These are phyloP conservation scores for Candida arabinofermentans DNA, from an alignment of 805 yeast species.

Conservation along the genomic window DNA sequence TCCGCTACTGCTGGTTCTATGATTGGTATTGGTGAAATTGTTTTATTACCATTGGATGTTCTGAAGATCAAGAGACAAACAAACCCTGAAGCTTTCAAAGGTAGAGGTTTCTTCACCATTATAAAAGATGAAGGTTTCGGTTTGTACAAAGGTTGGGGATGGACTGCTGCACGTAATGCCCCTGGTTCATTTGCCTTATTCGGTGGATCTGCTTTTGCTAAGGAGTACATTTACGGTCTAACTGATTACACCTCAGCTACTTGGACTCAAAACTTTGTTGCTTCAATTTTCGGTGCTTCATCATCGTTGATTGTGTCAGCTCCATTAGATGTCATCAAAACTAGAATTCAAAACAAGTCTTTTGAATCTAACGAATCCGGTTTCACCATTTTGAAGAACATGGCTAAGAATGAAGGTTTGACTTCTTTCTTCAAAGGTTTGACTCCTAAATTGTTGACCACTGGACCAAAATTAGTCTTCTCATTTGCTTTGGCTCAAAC, in stretches of 20 bases:
- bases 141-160: constrained; percentile 97
- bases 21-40: constrained; percentile 97
- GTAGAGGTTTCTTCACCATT: constrained; percentile 91
- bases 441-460: constrained; percentile 92
- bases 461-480: constrained; percentile 97
- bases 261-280: constrained; percentile 90
- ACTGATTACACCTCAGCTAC: constrained; percentile 87
- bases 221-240: constrained; percentile 87
- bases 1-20: constrained; percentile 97
- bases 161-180: constrained; percentile 99
- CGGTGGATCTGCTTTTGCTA: constrained; percentile 98
- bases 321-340: constrained; percentile 96
- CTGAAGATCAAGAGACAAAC: constrained; percentile 98
- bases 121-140: constrained; percentile 89
- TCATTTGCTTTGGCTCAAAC: constrained; percentile 98
- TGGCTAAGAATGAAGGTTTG: constrained; percentile 87
- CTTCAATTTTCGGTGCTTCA: constrained; percentile 95
- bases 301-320: constrained; percentile 96
- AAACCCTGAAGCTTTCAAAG: constrained; percentile 98
- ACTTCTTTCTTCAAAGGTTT: constrained; percentile 93
- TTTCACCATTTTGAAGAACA: constrained; percentile 85
- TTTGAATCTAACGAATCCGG: constrained; percentile 96
- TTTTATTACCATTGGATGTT: constrained; percentile 91
- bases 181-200: constrained; percentile 98
- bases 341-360: constrained; percentile 95